These are phyloP conservation scores for Meredithiella fracta DNA, from an alignment of 2,329 filamentous ascomycete species.

Conservation along the genomic window DNA sequence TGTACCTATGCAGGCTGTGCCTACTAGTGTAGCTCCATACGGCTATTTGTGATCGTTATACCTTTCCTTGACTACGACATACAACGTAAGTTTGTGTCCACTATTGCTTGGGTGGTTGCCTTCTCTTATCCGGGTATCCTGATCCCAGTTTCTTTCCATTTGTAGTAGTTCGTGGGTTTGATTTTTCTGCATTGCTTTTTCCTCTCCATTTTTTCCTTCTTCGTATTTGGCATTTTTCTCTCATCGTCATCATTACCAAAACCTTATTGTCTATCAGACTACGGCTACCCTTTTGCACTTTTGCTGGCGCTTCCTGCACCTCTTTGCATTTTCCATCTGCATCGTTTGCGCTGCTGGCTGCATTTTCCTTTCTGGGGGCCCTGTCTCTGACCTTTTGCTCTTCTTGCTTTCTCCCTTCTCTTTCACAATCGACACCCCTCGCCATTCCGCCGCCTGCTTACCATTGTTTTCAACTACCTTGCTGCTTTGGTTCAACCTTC, in stretches of 20 bases:
- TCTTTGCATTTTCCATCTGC: not conserved
- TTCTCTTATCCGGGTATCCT: not conserved
- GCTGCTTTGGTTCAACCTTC: slow-evolving; percentile 2
- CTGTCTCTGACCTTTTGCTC: not conserved
- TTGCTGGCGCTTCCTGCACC: too few species aligned
- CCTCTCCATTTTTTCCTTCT: not conserved
- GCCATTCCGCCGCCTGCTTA: not conserved
- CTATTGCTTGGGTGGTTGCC: too few species aligned
- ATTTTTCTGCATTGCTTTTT: not conserved
- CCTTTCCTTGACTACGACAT: not conserved
- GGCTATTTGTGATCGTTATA: too few species aligned
- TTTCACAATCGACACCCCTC: not conserved
- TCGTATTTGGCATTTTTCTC: not conserved
- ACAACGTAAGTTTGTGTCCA: not conserved
- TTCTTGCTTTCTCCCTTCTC: not conserved
- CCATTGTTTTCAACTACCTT: slow-evolving; percentile 4
- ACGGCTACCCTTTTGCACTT: too few species aligned
- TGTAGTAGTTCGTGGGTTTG: not conserved
- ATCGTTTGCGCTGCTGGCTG: slow-evolving; percentile 1
- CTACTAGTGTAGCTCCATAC: too few species aligned
- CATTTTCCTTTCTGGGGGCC: slow-evolving; percentile 2
- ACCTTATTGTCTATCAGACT: too few species aligned
- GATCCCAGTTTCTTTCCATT: not conserved
- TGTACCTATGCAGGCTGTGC: too few species aligned
- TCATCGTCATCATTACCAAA: too few species aligned